Evolutionary conservation across 2,329 filamentous ascomycete genomes (phyloP), one percentile per base, ranked within the genome.

Genomic region (Cladophialophora exuberans): DNA sequence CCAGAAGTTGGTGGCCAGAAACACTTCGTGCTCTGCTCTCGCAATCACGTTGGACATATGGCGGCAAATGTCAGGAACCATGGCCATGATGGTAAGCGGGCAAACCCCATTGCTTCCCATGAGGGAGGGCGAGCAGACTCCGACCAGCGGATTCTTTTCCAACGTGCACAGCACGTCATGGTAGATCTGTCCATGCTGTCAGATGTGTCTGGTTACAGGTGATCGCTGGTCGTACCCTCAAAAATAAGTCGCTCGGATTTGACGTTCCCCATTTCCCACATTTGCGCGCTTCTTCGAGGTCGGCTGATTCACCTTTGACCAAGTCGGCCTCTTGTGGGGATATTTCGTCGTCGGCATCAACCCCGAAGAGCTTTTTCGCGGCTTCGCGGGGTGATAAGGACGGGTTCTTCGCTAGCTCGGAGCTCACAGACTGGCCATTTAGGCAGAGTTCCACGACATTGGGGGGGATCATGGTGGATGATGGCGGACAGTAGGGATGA

Each of bases 21-120:
- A 84, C 0, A 93, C 83, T 64, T 93, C 89, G 28, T 80, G 80
- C 64, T 89, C 79, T 0, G 89, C 89, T 3, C 85, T 78, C 2
- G 81, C 87, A 28, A 93, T 92, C 17, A 89, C 75, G 62, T 92
- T 91, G 1, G 87, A 83, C 73, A 89, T 87, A 68, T 92, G 88
- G 1, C 87, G 79, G 57, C 83, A 83, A 23, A 91, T 83, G 66
- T 92, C 88, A 0, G 85, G 84, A 18, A 89, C 78, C 62, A 82
- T 81, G 0, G 83, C 85, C 23, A 92, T 83, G 35, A 90, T 80
- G 0, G 86, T 87, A 60, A 92, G 69, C 0, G 87, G 88, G 6
- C 87, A 72, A 0, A 82, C 81, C 3, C 88, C 89, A 56, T 75
- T 77, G 60, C 78, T 83, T 44, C 84, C 84, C 68, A 81, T 76